A percentile compares a stretch with the other conserved stretches of the same genome.
These are phyloP conservation scores for Alternaria consortialis DNA, from an alignment of 2,329 filamentous ascomycete species.

Conservation along the genomic window DNA sequence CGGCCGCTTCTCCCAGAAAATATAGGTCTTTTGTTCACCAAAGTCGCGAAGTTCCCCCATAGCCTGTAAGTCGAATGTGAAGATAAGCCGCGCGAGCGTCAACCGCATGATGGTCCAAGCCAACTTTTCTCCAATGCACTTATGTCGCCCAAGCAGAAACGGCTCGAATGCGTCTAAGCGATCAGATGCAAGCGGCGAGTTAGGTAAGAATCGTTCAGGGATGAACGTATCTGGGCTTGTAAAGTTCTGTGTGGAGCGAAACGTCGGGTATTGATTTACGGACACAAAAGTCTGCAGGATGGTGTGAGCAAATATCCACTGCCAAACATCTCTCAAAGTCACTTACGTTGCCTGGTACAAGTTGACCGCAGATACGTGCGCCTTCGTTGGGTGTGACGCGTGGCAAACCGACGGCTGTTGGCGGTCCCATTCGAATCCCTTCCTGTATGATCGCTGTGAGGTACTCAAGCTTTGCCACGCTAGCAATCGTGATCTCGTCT, in stretches of 20 bases:
- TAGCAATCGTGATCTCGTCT: too few species aligned
- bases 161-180: constrained; percentile 27
- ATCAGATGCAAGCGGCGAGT: constrained; percentile 35
- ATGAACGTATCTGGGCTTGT: constrained; percentile 33
- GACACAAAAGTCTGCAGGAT: constrained; percentile 27
- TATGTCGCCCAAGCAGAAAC: constrained; percentile 32
- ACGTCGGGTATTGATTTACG: constrained; percentile 37
- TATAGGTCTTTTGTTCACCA: constrained; percentile 28
- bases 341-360: constrained; percentile 19
- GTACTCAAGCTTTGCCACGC: too few species aligned
- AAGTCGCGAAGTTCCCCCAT: constrained; percentile 12
- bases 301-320: background rate
- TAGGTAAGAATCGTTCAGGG: constrained; percentile 42
- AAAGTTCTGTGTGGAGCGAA: constrained; percentile 39
- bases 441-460: too few species aligned
- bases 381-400: constrained; percentile 14
- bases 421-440: too few species aligned
- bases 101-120: constrained; percentile 44
- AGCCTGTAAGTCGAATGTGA: constrained; percentile 36
- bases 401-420: too few species aligned
- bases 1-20: constrained; percentile 30
- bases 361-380: constrained; percentile 22
- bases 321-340: too few species aligned
- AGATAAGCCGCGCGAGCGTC: constrained; percentile 52
- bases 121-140: constrained; percentile 33